Evolutionary conservation across 1,284 basidiomycete species (phyloP).

Genomic region (Apiotrichum domesticum): DNA sequence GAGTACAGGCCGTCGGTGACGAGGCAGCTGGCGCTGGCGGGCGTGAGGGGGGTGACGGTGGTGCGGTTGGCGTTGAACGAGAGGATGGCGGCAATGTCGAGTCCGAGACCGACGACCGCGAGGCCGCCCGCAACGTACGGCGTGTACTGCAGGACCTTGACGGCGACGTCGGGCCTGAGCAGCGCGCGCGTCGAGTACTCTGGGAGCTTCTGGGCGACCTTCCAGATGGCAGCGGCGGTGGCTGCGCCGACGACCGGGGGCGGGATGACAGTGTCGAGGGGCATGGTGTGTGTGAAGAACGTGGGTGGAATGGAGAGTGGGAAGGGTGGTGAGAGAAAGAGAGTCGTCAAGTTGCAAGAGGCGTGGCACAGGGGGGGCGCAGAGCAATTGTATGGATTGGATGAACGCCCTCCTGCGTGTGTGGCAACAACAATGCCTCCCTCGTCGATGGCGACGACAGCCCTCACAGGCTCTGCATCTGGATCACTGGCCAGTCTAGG

Average conservation of each 20-base stretch:
- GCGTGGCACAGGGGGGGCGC: too few species aligned
- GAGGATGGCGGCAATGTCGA: not conserved
- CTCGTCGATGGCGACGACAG: too few species aligned
- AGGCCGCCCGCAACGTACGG: slow-evolving; percentile 1
- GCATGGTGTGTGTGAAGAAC: not conserved
- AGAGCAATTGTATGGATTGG: too few species aligned
- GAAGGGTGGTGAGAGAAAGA: too few species aligned
- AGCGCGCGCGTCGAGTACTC: not conserved
- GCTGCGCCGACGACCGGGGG: slow-evolving; percentile 1
- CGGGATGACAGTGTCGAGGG: slow-evolving; percentile 6
- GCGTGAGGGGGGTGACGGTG: slow-evolving; percentile 1
- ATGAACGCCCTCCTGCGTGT: too few species aligned
- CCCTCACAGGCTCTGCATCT: too few species aligned
- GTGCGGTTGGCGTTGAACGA: not conserved
- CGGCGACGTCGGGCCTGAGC: not conserved
- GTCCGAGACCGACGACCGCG: slow-evolving; percentile 1
- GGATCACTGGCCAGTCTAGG: too few species aligned
- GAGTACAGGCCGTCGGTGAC: slow-evolving; percentile 1
- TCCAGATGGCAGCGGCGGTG: not conserved
- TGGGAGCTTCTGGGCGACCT: not conserved
- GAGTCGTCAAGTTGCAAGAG: too few species aligned
- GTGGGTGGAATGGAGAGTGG: too few species aligned
- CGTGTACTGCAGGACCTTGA: not conserved
- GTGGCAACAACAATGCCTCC: too few species aligned
- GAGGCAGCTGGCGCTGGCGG: not conserved